phyloP scores from a whole-genome alignment of 495 filamentous ascomycete species.

The Mycothermus thermophilus region DNA sequence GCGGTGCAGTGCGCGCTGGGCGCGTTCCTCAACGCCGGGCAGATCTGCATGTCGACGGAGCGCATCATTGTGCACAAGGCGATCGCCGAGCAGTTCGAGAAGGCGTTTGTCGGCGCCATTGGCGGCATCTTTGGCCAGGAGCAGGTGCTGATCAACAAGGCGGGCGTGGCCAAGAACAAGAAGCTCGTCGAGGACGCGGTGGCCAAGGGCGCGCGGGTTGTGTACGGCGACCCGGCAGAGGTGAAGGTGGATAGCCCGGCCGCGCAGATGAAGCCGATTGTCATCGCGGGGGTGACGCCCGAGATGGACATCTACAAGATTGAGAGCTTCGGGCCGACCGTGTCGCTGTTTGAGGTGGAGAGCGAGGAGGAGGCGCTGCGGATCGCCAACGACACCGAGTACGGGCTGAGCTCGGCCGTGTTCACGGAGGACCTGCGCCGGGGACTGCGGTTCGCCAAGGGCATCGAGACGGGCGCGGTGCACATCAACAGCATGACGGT shows the following conservation, averaged over 20 bases:
- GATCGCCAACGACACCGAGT: constrained; percentile 70
- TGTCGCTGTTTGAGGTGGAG: constrained; percentile 42
- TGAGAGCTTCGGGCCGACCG: constrained; percentile 74
- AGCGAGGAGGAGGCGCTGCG: constrained; percentile 55
- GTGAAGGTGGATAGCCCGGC: constrained; percentile 29
- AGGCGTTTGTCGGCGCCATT: constrained; percentile 41
- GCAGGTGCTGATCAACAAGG: constrained; percentile 43
- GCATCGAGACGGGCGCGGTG: constrained; percentile 70
- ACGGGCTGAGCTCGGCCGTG: constrained; percentile 73
- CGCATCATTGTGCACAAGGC: constrained; percentile 67
- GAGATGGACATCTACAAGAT: constrained; percentile 73
- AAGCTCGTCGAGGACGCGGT: constrained; percentile 52
- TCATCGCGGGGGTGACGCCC: constrained; percentile 54
- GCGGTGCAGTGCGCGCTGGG: constrained; percentile 38
- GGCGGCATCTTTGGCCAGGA: constrained; percentile 35
- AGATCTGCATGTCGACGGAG: constrained; percentile 90
- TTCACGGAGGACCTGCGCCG: constrained; percentile 69
- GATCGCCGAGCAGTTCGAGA: constrained; percentile 51
- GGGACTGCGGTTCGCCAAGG: constrained; percentile 59
- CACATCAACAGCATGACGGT: constrained; percentile 81
- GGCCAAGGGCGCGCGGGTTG: constrained; percentile 50
- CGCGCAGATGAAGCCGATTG: constrained; percentile 55
- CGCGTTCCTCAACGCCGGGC: constrained; percentile 49
- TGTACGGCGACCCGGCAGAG: constrained; percentile 47
- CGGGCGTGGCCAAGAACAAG: constrained; percentile 53